Percentiles rank a stretch among this genome's conserved stretches.
These are phyloP conservation scores for Crithidia acanthocephali DNA, from an alignment of 208 protist genomes.

Conservation along the genomic window DNA sequence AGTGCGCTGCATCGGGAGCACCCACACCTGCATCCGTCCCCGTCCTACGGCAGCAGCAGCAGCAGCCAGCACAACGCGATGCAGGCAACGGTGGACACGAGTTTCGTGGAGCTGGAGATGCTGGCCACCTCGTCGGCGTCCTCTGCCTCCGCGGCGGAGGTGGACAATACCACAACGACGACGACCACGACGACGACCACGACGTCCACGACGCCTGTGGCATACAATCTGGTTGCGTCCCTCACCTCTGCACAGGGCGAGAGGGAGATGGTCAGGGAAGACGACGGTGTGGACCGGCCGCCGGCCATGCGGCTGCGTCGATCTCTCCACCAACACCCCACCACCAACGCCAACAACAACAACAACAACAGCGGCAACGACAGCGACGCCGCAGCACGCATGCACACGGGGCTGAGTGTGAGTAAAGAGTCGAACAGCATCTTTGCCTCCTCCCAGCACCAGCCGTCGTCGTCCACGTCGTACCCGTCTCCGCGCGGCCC, in stretches of 20 bases:
- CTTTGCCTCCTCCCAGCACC: conserved; percentile 2
- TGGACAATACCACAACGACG: neutral
- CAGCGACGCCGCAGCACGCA: neutral
- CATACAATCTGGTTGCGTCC: neutral
- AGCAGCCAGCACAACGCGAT: too few relatives aligned
- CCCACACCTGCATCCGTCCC: too few relatives aligned
- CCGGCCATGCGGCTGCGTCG: too few relatives aligned
- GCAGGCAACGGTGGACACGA: neutral
- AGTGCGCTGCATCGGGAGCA: too few relatives aligned
- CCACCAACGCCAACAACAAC: neutral
- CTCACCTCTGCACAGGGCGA: neutral
- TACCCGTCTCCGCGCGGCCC: neutral
- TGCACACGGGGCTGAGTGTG: neutral
- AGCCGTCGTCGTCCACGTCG: conserved; percentile 9
- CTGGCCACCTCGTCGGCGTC: neutral
- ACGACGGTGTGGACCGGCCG: too few relatives aligned
- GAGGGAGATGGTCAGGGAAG: too few relatives aligned
- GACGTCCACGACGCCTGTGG: conserved; percentile 1
- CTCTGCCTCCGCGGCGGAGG: neutral
- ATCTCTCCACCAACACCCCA: neutral
- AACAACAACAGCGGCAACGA: neutral
- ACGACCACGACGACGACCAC: neutral
- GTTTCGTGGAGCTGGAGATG: conserved; percentile 2
- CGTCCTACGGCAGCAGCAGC: too few relatives aligned
- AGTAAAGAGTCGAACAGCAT: conserved; percentile 4